Evolutionary conservation across 2,329 filamentous ascomycete species (phyloP).

Genomic region (Aspergillaceae sp.): DNA sequence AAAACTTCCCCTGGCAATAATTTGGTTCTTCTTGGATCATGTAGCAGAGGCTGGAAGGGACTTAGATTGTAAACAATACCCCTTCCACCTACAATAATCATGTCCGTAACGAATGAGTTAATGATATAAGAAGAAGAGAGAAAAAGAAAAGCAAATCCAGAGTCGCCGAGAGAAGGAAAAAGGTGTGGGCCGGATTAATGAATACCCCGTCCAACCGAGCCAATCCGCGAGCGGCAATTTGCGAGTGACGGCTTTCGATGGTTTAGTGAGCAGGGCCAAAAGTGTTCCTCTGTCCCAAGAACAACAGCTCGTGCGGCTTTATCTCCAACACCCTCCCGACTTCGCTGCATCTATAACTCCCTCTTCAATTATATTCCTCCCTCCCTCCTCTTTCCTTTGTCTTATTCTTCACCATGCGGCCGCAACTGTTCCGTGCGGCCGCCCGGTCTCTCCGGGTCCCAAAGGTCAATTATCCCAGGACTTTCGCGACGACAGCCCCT

Average conservation of each 20-base stretch:
- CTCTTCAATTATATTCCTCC: conserved; percentile 9
- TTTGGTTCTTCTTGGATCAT: conserved; percentile 49
- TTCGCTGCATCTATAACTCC: conserved; percentile 3
- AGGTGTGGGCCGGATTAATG: conserved; percentile 17
- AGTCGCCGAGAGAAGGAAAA: conserved; percentile 7
- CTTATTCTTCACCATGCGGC: conserved; percentile 48
- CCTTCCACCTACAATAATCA: conserved; percentile 56
- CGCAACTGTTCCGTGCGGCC: conserved; percentile 55
- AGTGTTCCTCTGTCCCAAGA: conserved; percentile 18
- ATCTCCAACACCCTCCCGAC: conserved; percentile 9
- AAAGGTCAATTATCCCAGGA: conserved; percentile 54
- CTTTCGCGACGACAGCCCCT: conserved; percentile 71
- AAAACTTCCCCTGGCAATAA: conserved; percentile 23
- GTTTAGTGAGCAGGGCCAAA: conserved; percentile 25
- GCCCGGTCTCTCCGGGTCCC: conserved; percentile 47
- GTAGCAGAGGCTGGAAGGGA: conserved; percentile 53
- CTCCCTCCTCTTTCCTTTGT: conserved; percentile 7
- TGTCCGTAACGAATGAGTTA: conserved; percentile 48
- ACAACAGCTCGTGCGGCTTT: conserved; percentile 15
- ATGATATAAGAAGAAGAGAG: conserved; percentile 32
- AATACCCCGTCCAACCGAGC: conserved; percentile 24
- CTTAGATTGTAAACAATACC: conserved; percentile 21
- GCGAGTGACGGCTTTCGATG: conserved; percentile 23
- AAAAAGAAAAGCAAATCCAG: conserved; percentile 17
- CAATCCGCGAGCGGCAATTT: conserved; percentile 35